Evolutionary conservation across 169 alveolate species (phyloP), one percentile per base, ranked within the genome.

Genomic region (Plasmodium relictum): DNA sequence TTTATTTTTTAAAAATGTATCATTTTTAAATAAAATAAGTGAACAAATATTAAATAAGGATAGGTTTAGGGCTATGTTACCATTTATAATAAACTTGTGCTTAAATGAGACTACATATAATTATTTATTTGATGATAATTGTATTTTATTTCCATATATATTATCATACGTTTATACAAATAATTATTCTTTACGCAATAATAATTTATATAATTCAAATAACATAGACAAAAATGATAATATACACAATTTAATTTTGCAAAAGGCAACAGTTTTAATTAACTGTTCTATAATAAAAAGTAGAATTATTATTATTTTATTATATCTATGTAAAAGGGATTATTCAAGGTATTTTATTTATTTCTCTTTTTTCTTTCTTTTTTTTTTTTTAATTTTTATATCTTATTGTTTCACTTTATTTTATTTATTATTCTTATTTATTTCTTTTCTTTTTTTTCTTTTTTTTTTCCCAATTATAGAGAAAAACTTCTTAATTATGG

Each of bases 401-500:
- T 37, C 39, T 39, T 41, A 14, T 66, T 41, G 3, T 5, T 37
- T 66, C 6, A 12, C 24, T 66, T 8, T 37, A 31, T 66, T 39
- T 41, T 39, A n/a, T 22, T 41, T 7, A n/a, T n/a, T n/a, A n/a
- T n/a, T n/a, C n/a, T n/a, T n/a, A n/a, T n/a, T n/a, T n/a, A n/a
- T n/a, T n/a, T n/a, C n/a, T n/a, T n/a, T n/a, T n/a, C n/a, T n/a
- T n/a, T 44, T 14, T 7, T 24, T 42, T 39, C 8, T 10, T 1
- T 48, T 24, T 37, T 58, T 4, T 54, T 6, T 24, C 22, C 41
- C 39, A 20, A 7, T 22, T 71, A 52, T 52, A 74, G 88, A 39
- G 58, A 74, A n/a, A 74, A 22, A 68, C 73, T 74, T 54, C 18
- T 20, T 31, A 74, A 22, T 18, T 74, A 59, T n/a, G 88, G 88